Conservation (phyloP, 768 basidiomycete species). For the Kwoniella dendrophila region DNA sequence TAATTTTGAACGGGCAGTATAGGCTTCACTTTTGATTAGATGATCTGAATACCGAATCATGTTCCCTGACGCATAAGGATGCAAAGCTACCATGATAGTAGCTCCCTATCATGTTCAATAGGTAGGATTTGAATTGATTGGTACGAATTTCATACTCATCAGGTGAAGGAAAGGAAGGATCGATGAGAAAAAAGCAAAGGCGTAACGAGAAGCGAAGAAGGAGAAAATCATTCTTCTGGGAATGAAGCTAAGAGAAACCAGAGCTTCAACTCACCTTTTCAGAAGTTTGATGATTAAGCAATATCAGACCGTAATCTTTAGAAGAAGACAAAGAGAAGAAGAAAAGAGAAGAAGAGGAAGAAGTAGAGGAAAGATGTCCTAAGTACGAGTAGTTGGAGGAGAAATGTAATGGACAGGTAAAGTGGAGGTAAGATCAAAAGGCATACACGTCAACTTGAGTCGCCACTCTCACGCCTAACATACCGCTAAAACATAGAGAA, state of each 20-base stretch:
- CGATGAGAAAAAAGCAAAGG: neutral
- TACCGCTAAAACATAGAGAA: too few species aligned
- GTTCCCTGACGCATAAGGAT: too few species aligned
- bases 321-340: neutral
- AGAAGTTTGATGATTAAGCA: too few species aligned
- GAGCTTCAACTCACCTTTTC: neutral
- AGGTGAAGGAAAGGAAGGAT: neutral
- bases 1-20: too few species aligned
- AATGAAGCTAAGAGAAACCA: too few species aligned
- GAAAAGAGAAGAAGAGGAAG: neutral
- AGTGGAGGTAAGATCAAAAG: slow-evolving; percentile 1
- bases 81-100: too few species aligned
- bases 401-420: neutral
- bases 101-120: too few species aligned
- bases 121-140: too few species aligned
- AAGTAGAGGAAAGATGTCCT: slow-evolving; percentile 1
- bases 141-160: too few species aligned
- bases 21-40: too few species aligned
- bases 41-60: too few species aligned
- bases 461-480: slow-evolving; percentile 5
- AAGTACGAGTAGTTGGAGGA: neutral
- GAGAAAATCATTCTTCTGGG: neutral
- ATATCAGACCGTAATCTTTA: neutral
- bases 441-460: slow-evolving; percentile 2
- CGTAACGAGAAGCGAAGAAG: neutral